Evolutionary conservation across 352 stramenopile species (phyloP).

Genomic region (Phytophthora nicotianae): DNA sequence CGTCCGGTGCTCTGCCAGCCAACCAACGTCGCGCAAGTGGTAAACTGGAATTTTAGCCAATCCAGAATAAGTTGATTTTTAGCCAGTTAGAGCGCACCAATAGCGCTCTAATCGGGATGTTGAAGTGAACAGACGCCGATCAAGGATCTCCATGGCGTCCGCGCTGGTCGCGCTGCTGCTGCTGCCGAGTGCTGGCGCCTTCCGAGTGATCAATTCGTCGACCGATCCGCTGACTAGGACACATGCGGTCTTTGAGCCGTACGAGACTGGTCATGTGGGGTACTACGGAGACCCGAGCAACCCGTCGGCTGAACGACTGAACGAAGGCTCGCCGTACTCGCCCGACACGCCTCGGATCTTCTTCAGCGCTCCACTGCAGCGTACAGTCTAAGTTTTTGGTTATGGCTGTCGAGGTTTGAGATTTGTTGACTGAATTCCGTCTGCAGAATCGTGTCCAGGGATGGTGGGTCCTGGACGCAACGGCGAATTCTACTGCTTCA

Average conservation of each 20-base stretch:
- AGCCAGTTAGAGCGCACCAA: background rate
- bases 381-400: conserved; percentile 41
- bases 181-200: conserved; percentile 21
- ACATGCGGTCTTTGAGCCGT: conserved; percentile 79
- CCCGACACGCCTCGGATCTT: conserved; percentile 70
- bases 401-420: conserved; percentile 1
- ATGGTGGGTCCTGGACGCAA: conserved; percentile 91
- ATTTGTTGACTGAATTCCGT: conserved; percentile 1
- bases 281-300: conserved; percentile 84
- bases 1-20: conserved; percentile 24
- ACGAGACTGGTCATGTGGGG: conserved; percentile 79
- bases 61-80: conserved; percentile 1
- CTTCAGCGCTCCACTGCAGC: conserved; percentile 45
- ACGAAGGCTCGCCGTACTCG: conserved; percentile 84
- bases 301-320: conserved; percentile 68
- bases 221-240: conserved; percentile 37
- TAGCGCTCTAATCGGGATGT: conserved; percentile 7
- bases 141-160: background rate
- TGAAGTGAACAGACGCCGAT: conserved; percentile 28
- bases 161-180: conserved; percentile 4
- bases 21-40: conserved; percentile 27
- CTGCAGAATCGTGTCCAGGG: conserved; percentile 68
- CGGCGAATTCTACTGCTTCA: conserved; percentile 91
- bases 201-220: conserved; percentile 45
- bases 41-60: conserved; percentile 11